Evolutionary conservation across 257 asterid genomes (phyloP).

Genomic region (Solanum dulcamara): DNA sequence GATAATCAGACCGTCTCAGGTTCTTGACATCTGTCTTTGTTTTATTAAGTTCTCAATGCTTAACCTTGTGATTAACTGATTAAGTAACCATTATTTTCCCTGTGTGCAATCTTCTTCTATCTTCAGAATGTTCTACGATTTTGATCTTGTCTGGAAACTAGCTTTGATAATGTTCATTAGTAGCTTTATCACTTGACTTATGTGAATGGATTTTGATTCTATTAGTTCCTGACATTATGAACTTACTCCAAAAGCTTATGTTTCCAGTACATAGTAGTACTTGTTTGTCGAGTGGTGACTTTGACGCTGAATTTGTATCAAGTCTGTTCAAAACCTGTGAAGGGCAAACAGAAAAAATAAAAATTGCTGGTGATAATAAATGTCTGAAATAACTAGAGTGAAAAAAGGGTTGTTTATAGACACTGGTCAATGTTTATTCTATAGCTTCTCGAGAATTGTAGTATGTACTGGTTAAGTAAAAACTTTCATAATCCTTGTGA

Average conservation of each 20-base stretch:
- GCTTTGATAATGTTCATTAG: not conserved
- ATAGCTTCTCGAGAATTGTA: not conserved
- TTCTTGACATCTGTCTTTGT: not conserved
- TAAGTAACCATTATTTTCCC: not conserved
- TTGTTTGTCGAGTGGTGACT: not conserved
- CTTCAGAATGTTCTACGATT: not conserved
- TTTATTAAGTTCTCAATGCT: not conserved
- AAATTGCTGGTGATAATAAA: not conserved
- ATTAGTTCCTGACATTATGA: not conserved
- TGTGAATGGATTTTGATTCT: not conserved
- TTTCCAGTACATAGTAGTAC: not conserved
- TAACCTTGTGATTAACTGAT: not conserved
- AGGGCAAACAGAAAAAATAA: not conserved
- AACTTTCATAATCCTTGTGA: not conserved
- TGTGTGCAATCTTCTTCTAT: not conserved
- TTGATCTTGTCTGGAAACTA: not conserved
- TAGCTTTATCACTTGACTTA: not conserved
- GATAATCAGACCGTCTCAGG: conserved; percentile 19
- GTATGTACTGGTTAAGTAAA: not conserved
- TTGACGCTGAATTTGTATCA: not conserved
- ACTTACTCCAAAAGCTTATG: not conserved
- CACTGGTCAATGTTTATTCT: not conserved
- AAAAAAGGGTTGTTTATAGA: not conserved
- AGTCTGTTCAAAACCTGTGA: not conserved
- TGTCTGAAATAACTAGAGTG: not conserved